These are phyloP conservation scores for Starmerella tilneyi DNA, from an alignment of 805 yeast species.

Conservation along the genomic window DNA sequence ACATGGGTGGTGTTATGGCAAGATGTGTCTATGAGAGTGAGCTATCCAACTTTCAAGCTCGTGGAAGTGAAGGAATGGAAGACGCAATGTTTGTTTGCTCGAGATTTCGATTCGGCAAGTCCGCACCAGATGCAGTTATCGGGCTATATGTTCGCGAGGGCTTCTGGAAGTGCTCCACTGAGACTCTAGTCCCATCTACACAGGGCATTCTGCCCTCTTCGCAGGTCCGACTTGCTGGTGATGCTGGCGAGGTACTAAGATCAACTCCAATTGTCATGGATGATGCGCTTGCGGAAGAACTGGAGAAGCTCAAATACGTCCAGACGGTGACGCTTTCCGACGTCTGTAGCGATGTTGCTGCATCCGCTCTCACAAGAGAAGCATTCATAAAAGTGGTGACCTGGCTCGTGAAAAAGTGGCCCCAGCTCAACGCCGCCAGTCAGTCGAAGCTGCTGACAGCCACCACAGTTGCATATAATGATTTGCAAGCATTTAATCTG, in stretches of 20 bases:
- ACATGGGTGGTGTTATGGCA: constrained; percentile 32
- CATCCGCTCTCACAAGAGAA: constrained; percentile 24
- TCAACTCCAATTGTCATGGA: constrained; percentile 27
- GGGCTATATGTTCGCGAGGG: constrained; percentile 32
- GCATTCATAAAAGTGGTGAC: constrained; percentile 24
- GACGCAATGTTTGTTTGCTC: constrained; percentile 27
- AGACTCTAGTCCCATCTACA: constrained; percentile 29
- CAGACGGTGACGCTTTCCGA: constrained; percentile 22
- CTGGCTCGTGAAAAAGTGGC: constrained; percentile 26
- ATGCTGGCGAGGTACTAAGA: constrained; percentile 16
- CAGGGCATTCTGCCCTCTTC: constrained; percentile 29
- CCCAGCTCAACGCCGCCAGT: background rate
- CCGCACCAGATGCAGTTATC: constrained; percentile 33
- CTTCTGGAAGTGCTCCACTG: constrained; percentile 30
- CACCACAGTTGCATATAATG: background rate
- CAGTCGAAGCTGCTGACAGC: constrained; percentile 8
- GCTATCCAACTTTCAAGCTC: constrained; percentile 18
- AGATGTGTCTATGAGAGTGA: constrained; percentile 33
- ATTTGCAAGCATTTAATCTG: constrained; percentile 15
- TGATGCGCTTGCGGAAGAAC: constrained; percentile 22
- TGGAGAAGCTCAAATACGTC: constrained; percentile 24
- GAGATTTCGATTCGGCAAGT: constrained; percentile 28
- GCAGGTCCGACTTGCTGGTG: constrained; percentile 28
- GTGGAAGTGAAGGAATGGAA: background rate
- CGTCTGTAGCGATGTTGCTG: constrained; percentile 26